phyloP scores from a whole-genome alignment of 257 asterid species.

The Vinca minor region DNA sequence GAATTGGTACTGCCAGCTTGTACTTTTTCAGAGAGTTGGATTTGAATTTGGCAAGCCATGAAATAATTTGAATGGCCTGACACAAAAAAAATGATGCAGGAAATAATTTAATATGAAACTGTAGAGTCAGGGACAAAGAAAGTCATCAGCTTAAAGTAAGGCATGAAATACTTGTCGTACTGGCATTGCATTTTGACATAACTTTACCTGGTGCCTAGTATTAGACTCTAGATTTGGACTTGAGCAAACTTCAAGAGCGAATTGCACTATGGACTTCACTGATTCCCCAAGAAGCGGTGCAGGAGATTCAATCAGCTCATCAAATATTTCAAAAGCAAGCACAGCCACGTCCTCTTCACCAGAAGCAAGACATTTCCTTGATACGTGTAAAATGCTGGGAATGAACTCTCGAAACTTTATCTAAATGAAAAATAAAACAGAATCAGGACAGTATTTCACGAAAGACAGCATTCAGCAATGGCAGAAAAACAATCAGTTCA shows the following conservation, averaged over 20 bases:
- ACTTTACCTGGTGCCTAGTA: conserved; percentile 89
- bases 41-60: conserved; percentile 94
- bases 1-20: conserved; percentile 86
- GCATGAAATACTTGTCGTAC: not conserved
- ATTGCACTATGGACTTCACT: conserved; percentile 84
- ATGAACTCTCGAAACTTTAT: conserved; percentile 87
- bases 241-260: conserved; percentile 94
- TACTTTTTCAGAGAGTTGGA: conserved; percentile 85
- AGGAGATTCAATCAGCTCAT: conserved; percentile 97
- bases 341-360: conserved; percentile 97
- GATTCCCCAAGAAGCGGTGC: conserved; percentile 99
- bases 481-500: not conserved
- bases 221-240: conserved; percentile 67
- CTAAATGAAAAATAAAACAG: conserved; percentile 29
- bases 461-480: not conserved
- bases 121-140: not conserved
- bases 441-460: not conserved
- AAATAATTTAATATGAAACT: conserved; percentile 5
- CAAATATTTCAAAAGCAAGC: conserved; percentile 96
- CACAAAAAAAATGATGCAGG: not conserved
- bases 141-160: not conserved
- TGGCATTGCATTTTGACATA: conserved; percentile 1
- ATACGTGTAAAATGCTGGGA: conserved; percentile 89
- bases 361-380: conserved; percentile 94
- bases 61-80: conserved; percentile 95